These are phyloP conservation scores for Ceratobasidium sp. DNA, from an alignment of 1,284 basidiomycete species.

Conservation along the genomic window DNA sequence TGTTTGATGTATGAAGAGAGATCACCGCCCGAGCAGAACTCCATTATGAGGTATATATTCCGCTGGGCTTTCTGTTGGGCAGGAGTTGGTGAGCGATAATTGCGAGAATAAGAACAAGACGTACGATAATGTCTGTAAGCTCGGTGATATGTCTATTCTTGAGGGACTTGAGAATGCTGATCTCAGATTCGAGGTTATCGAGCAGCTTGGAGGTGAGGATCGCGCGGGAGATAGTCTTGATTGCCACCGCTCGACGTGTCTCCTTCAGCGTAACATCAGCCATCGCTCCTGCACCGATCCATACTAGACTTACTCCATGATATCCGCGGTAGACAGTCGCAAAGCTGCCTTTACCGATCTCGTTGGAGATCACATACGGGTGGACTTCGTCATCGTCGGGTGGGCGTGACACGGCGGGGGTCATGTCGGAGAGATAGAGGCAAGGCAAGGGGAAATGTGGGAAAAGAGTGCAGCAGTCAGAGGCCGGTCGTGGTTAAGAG, in stretches of 20 bases:
- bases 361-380: constrained; percentile 78
- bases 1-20: constrained; percentile 97
- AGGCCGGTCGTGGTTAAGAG: constrained; percentile 13
- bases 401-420: constrained; percentile 36
- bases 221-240: constrained; percentile 94
- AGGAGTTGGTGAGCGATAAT: constrained; percentile 15
- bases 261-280: constrained; percentile 64
- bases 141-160: constrained; percentile 95
- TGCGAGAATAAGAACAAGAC: constrained; percentile 49
- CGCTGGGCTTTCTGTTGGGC: constrained; percentile 83
- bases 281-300: constrained; percentile 4
- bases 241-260: constrained; percentile 83
- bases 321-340: constrained; percentile 96
- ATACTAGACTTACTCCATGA: constrained; percentile 73
- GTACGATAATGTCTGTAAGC: constrained; percentile 87
- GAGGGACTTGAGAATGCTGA: constrained; percentile 94
- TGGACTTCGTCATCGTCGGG: constrained; percentile 69
- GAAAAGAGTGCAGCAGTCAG: constrained; percentile 25
- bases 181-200: constrained; percentile 97
- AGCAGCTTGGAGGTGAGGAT: constrained; percentile 93
- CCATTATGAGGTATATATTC: constrained; percentile 98
- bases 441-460: background rate
- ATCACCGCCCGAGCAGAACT: constrained; percentile 95
- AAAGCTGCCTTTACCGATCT: constrained; percentile 91
- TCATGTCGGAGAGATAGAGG: constrained; percentile 13